Conservation (phyloP, 2,329 filamentous ascomycete genomes). For the Ceratocystiopsis brevicomis region DNA sequence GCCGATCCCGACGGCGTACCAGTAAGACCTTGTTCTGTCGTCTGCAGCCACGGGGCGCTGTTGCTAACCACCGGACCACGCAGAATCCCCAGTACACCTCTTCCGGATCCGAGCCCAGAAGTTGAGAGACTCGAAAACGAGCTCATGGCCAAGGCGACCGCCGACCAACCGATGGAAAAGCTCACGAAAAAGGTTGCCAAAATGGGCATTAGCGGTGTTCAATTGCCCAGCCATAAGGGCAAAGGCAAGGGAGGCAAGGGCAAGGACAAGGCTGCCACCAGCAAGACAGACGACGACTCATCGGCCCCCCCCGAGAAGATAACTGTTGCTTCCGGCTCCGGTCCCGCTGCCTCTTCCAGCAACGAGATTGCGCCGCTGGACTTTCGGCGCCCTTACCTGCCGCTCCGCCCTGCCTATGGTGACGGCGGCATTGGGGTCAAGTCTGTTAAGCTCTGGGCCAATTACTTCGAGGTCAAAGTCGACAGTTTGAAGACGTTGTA, state of each 20-base stretch:
- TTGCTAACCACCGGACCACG: no score
- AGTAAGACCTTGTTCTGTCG: no score
- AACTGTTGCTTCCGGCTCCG: background rate
- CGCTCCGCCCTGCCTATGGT: constrained; percentile 27
- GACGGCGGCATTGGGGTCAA: constrained; percentile 16
- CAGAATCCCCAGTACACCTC: no score
- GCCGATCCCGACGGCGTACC: no score
- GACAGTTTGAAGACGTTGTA: constrained; percentile 24
- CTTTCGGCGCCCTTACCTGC: no score
- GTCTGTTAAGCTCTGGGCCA: constrained; percentile 29
- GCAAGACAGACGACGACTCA: background rate
- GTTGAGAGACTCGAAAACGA: background rate
- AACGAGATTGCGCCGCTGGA: constrained; percentile 6
- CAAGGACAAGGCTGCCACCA: no score
- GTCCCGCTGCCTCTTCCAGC: constrained; percentile 17
- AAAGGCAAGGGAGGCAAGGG: background rate
- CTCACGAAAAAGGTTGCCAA: no score
- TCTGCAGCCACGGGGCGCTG: no score
- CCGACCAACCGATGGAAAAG: no score
- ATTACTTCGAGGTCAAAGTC: constrained; percentile 30
- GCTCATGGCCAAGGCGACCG: background rate
- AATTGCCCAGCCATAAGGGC: background rate
- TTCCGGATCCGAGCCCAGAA: no score
- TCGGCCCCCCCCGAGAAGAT: background rate
- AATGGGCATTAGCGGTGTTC: no score